Evolutionary conservation across 2,329 filamentous ascomycete genomes (phyloP).

Genomic region (Fusarium mexicanum): DNA sequence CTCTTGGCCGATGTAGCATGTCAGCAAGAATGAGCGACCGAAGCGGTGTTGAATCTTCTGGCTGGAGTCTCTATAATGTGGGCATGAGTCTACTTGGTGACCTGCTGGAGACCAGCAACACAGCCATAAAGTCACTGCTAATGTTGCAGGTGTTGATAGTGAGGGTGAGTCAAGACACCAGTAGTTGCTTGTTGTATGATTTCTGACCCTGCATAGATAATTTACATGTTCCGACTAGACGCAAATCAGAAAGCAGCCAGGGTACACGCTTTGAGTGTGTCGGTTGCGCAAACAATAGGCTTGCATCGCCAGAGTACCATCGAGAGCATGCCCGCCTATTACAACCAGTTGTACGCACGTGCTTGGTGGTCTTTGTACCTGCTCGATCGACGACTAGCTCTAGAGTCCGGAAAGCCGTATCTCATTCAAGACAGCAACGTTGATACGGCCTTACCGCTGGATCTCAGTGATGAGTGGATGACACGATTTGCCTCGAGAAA

Average conservation of each 20-base stretch:
- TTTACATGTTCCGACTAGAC: slow-evolving; percentile 31
- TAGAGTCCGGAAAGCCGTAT: slow-evolving; percentile 29
- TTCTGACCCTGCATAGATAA: slow-evolving; percentile 5
- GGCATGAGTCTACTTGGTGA: slow-evolving; percentile 21
- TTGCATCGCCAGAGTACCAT: slow-evolving; percentile 27
- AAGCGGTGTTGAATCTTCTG: slow-evolving; percentile 25
- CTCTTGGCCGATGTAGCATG: slow-evolving; percentile 26
- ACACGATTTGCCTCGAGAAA: neutral
- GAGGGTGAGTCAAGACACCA: neutral
- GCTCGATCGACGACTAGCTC: slow-evolving; percentile 26
- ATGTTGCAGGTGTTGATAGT: slow-evolving; percentile 26
- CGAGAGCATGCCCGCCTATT: slow-evolving; percentile 20
- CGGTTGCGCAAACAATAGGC: slow-evolving; percentile 25
- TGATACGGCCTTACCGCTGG: slow-evolving; percentile 18
- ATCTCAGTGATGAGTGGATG: slow-evolving; percentile 32
- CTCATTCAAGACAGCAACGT: slow-evolving; percentile 32
- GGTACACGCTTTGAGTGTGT: slow-evolving; percentile 18
- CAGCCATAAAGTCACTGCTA: slow-evolving; percentile 22
- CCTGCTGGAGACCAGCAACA: slow-evolving; percentile 24
- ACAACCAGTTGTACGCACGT: slow-evolving; percentile 26
- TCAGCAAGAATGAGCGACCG: slow-evolving; percentile 26
- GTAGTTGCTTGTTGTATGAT: too few species aligned
- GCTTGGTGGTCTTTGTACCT: slow-evolving; percentile 28
- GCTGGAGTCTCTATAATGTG: slow-evolving; percentile 28
- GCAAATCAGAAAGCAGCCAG: slow-evolving; percentile 28